Conservation (phyloP, 345 rosid genomes). For the Eucalyptus tenuipes region DNA sequence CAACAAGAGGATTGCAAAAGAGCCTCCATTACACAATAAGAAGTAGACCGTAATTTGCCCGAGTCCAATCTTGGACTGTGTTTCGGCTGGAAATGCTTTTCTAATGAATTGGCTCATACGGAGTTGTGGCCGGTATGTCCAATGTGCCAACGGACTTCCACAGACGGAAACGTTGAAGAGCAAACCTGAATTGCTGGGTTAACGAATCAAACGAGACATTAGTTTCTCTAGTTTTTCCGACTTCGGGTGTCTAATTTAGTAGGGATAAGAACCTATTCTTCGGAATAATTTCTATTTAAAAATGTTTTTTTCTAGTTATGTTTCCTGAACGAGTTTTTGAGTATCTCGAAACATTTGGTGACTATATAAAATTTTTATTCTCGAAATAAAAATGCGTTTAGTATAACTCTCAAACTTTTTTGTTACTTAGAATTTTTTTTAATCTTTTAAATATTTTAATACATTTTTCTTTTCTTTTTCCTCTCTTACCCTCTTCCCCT, state of each 20-base stretch:
- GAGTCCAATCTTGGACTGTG: not conserved
- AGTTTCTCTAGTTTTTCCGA: not conserved
- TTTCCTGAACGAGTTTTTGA: no score
- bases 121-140: not conserved
- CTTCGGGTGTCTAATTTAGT: not conserved
- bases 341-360: rapidly evolving
- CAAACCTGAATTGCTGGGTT: not conserved
- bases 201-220: not conserved
- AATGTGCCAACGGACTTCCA: not conserved
- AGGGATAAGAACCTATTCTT: no score
- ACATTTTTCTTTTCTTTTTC: no score
- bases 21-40: not conserved
- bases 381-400: rapidly evolving
- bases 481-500: no score
- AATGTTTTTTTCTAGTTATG: no score
- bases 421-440: no score
- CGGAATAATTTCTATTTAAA: rapidly evolving
- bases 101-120: not conserved
- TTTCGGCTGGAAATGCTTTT: not conserved
- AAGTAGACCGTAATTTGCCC: not conserved
- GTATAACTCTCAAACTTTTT: no score
- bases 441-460: no score
- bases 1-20: not conserved
- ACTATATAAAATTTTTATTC: no score
- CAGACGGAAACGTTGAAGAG: not conserved